These are phyloP conservation scores for Cystofilobasidium ferigula DNA, from an alignment of 768 basidiomycete species.

Conservation along the genomic window DNA sequence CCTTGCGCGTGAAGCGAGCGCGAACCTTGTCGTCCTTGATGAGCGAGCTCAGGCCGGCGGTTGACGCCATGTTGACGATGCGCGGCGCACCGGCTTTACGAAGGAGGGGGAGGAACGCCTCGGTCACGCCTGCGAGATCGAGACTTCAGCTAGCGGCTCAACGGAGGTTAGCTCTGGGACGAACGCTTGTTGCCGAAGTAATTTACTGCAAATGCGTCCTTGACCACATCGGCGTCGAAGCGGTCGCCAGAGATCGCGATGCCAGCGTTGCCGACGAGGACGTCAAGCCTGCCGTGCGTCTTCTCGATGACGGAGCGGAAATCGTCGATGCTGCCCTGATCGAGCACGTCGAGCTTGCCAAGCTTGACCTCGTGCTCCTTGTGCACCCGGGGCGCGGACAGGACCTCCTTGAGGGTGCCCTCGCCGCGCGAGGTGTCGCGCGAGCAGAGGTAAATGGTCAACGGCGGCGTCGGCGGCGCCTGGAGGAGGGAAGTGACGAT, in stretches of 20 bases:
- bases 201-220: slow-evolving; percentile 28
- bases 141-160: background rate
- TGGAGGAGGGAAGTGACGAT: slow-evolving; percentile 24
- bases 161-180: background rate
- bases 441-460: slow-evolving; percentile 27
- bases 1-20: slow-evolving; percentile 16
- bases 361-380: slow-evolving; percentile 21
- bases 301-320: slow-evolving; percentile 18
- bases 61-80: slow-evolving; percentile 29
- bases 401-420: slow-evolving; percentile 21
- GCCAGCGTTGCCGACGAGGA: slow-evolving; percentile 29
- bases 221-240: slow-evolving; percentile 27
- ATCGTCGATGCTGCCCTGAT: slow-evolving; percentile 25
- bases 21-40: slow-evolving; percentile 19
- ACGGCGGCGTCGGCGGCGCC: slow-evolving; percentile 26
- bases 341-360: slow-evolving; percentile 27
- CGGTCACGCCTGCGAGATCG: slow-evolving; percentile 5
- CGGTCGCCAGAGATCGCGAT: slow-evolving; percentile 14
- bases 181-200: slow-evolving; percentile 27
- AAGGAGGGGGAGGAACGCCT: slow-evolving; percentile 29
- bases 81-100: slow-evolving; percentile 17
- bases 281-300: slow-evolving; percentile 27
- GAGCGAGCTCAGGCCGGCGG: slow-evolving; percentile 24
- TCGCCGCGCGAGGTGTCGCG: slow-evolving; percentile 24
- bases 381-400: slow-evolving; percentile 9